Evolutionary conservation across 2,329 filamentous ascomycete species (phyloP).

Genomic region (Dothideomycetidae sp.): DNA sequence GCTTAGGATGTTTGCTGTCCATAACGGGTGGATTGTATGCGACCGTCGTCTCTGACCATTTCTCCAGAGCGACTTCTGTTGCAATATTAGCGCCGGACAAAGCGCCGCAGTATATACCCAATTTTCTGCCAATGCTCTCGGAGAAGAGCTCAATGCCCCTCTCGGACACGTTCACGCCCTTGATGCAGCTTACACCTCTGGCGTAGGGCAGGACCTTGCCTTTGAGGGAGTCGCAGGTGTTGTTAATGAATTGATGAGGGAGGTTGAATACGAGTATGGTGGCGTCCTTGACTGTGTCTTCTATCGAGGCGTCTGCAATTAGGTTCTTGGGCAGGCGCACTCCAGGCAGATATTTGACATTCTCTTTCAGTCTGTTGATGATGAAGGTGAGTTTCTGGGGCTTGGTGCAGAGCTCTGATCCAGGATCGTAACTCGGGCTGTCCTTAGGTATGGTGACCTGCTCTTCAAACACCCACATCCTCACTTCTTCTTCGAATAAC

Average conservation of each 20-base stretch:
- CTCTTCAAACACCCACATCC: constrained; percentile 99
- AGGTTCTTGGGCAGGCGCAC: constrained; percentile 73
- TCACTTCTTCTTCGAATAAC: constrained; percentile 75
- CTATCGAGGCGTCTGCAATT: constrained; percentile 66
- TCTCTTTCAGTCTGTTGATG: constrained; percentile 90
- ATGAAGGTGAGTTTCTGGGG: constrained; percentile 78
- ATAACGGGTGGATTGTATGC: constrained; percentile 86
- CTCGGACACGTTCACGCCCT: constrained; percentile 86
- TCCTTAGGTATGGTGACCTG: constrained; percentile 58
- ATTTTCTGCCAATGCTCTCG: constrained; percentile 78
- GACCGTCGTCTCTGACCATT: constrained; percentile 93
- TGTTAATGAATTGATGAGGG: constrained; percentile 87
- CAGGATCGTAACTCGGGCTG: constrained; percentile 57
- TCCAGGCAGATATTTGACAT: constrained; percentile 92
- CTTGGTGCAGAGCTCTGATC: constrained; percentile 42
- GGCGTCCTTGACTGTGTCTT: constrained; percentile 66
- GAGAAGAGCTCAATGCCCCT: constrained; percentile 80
- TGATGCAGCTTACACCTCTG: constrained; percentile 92
- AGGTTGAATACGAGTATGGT: constrained; percentile 93
- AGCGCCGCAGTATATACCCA: constrained; percentile 93
- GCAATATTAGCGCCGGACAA: constrained; percentile 95
- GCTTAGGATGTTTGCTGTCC: constrained; percentile 66
- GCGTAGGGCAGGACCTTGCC: constrained; percentile 87
- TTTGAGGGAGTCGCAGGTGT: constrained; percentile 68
- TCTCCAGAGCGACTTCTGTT: constrained; percentile 83